These are phyloP conservation scores for Cajanus cajan DNA, from an alignment of 306 rosid genomes.

Conservation along the genomic window DNA sequence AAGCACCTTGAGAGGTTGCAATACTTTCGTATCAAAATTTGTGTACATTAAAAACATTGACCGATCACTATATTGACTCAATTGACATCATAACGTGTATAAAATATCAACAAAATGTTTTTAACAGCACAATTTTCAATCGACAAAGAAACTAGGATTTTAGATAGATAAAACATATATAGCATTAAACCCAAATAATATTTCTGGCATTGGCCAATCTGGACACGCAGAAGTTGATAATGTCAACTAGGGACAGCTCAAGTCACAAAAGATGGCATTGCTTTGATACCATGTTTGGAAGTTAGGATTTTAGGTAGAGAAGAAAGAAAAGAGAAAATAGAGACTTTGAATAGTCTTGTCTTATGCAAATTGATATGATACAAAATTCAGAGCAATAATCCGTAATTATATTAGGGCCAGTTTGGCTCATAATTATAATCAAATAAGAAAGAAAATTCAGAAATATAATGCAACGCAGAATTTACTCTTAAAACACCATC, in stretches of 20 bases:
- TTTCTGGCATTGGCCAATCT: background rate
- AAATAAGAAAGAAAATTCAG: background rate
- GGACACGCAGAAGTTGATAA: background rate
- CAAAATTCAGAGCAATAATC: background rate
- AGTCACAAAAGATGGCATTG: background rate
- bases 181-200: background rate
- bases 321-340: background rate
- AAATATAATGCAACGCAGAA: background rate
- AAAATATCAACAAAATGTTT: background rate
- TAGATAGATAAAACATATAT: background rate
- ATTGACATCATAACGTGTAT: conserved; percentile 2
- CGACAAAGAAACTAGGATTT: background rate
- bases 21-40: conserved; percentile 34
- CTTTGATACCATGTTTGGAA: background rate
- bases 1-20: conserved; percentile 59
- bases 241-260: background rate
- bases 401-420: background rate
- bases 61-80: conserved; percentile 10
- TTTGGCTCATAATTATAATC: background rate
- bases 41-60: background rate
- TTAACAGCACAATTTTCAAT: background rate
- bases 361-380: background rate
- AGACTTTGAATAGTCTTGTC: background rate
- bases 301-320: background rate
- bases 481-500: background rate